Evolutionary conservation across 768 basidiomycete genomes (phyloP).

Genomic region (Pisolithus orientalis): DNA sequence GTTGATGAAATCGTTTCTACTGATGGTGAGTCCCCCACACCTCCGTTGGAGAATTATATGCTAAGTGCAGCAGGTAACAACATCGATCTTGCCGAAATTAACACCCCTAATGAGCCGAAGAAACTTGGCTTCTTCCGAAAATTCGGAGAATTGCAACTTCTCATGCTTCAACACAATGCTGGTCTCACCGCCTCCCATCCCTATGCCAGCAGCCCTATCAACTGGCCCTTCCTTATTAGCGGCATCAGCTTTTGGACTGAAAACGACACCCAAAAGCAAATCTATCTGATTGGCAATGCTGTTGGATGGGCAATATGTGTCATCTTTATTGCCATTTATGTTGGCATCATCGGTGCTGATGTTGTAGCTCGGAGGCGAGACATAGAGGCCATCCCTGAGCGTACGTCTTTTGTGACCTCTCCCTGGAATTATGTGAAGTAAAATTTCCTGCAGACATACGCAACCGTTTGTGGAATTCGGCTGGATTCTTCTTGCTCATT

Average conservation of each 20-base stretch:
- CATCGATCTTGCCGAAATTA: slow-evolving; percentile 39
- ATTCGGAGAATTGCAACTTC: slow-evolving; percentile 85
- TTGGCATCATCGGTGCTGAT: slow-evolving; percentile 89
- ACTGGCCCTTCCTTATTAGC: slow-evolving; percentile 95
- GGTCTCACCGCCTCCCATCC: slow-evolving; percentile 96
- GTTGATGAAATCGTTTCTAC: slow-evolving; percentile 75
- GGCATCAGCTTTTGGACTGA: slow-evolving; percentile 99
- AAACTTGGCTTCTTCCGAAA: slow-evolving; percentile 90
- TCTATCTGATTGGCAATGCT: slow-evolving; percentile 94
- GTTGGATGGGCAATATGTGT: slow-evolving; percentile 94
- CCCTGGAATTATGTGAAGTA: neutral
- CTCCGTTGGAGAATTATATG: slow-evolving; percentile 2
- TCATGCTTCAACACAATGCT: slow-evolving; percentile 99
- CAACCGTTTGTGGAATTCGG: slow-evolving; percentile 91
- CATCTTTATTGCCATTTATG: slow-evolving; percentile 76
- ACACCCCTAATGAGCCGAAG: slow-evolving; percentile 63
- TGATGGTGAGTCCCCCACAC: slow-evolving; percentile 46
- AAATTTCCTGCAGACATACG: slow-evolving; percentile 61
- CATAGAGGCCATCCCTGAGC: slow-evolving; percentile 77
- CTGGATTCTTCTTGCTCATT: slow-evolving; percentile 90
- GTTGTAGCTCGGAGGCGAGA: slow-evolving; percentile 81
- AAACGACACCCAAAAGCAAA: slow-evolving; percentile 77
- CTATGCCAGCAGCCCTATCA: slow-evolving; percentile 91
- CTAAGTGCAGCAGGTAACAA: slow-evolving; percentile 47
- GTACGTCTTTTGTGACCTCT: slow-evolving; percentile 43